Base-by-base conservation (phyloP, 192 early-diverging fungal species). In the Rhizoclosmatium globosum region DNA sequence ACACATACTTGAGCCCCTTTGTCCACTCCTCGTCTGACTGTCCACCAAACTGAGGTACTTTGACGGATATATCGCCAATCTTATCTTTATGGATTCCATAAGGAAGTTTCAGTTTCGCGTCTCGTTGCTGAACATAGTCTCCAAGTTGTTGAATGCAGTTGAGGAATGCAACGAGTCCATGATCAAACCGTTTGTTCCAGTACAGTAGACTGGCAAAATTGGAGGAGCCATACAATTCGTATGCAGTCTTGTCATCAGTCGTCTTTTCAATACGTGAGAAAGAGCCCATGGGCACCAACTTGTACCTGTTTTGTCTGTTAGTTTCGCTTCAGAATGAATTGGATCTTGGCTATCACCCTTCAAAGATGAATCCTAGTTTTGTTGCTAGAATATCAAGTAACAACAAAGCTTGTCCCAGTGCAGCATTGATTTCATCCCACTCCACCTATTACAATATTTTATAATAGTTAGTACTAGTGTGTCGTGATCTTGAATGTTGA, bases 371-470 rank as follows among this genome's bases (percentile, higher is more conserved):
- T 13, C 91, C 89, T 3, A 97, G 87, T 74, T 94, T 94, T 72
- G 91, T 91, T 11, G 95, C 95, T 38, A 98, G 89, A 0, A 95
- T 95, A 81, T 96, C 93, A 31, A 99, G 76, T 66, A 99, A 84
- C 31, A 99, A 82, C 47, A 95, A 71, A 4, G 94, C 89, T 77
- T 97, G 96, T 21, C 97, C 97, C 93, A 95, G 93, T 1, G 94
- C 97, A 0, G 97, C 95, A 85, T 99, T 99, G 69, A 99, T 96
- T 85, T 99, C 97, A 38, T 83, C 87, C 97, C 97, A 99, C 48
- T 97, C 96, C 44, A 99, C 89, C 88, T 92, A 74, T 7, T 13
- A 53, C 6, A 0, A 53, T 13, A 53, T 0, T 7, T 53, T 53
- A 13, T 53, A 53, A 53, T 53, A 17, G 17, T 13, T 13, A 53